These are phyloP conservation scores for Herpetospermum pedunculosum DNA, from an alignment of 306 rosid genomes.

Conservation along the genomic window DNA sequence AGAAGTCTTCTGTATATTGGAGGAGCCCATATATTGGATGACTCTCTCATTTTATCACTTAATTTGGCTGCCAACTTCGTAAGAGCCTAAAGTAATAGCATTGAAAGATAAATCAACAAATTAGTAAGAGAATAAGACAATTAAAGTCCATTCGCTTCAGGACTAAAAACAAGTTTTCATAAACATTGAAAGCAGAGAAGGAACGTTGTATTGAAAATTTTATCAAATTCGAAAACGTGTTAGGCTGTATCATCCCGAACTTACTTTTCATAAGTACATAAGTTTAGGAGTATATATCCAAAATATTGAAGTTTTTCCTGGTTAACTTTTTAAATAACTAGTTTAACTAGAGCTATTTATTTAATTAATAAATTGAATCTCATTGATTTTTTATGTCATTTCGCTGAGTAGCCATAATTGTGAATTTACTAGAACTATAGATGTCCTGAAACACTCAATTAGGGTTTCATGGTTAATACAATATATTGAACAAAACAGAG, in stretches of 20 bases:
- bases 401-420: not conserved
- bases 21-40: constrained; percentile 69
- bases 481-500: not conserved
- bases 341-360: not conserved
- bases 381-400: not conserved
- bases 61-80: constrained; percentile 41
- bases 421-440: not conserved
- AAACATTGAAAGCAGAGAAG: not conserved
- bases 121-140: not conserved
- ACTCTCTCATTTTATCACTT: constrained; percentile 49
- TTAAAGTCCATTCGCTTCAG: not conserved
- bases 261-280: not conserved
- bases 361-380: not conserved
- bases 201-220: not conserved
- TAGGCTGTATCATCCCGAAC: not conserved
- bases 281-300: not conserved
- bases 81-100: constrained; percentile 41
- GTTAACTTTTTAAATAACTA: not conserved
- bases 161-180: not conserved
- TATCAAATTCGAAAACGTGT: not conserved
- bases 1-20: constrained; percentile 72
- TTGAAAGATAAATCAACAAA: not conserved
- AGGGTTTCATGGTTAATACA: not conserved
- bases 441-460: not conserved
- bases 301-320: not conserved